These are phyloP conservation scores for Claviceps digitariae DNA, from an alignment of 2,329 filamentous ascomycete species.

Conservation along the genomic window DNA sequence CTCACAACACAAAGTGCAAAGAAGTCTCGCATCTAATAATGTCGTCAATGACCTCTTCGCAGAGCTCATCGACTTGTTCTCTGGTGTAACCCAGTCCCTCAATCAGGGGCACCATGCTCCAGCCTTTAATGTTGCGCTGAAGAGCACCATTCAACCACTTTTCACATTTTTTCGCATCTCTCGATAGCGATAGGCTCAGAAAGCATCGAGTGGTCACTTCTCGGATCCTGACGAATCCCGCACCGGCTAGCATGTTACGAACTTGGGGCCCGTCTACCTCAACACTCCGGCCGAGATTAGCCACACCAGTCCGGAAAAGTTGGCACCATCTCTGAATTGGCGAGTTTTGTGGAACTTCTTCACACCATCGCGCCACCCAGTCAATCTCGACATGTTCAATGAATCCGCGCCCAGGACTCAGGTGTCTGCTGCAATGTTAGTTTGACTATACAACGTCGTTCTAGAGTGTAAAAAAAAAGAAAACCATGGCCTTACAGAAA, in stretches of 20 bases:
- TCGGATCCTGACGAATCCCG: slow-evolving; percentile 70
- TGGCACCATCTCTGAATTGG: slow-evolving; percentile 56
- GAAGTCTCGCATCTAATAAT: slow-evolving; percentile 23
- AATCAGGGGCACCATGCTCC: slow-evolving; percentile 62
- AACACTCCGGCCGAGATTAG: slow-evolving; percentile 49
- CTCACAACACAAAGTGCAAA: neutral
- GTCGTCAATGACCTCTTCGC: slow-evolving; percentile 50
- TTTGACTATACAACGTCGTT: too few relatives aligned
- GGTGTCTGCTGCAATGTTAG: slow-evolving; percentile 40
- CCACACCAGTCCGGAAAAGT: slow-evolving; percentile 54
- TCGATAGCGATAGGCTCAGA: slow-evolving; percentile 58
- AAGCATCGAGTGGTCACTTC: slow-evolving; percentile 57
- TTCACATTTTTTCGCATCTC: slow-evolving; percentile 56
- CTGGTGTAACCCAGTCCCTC: slow-evolving; percentile 30
- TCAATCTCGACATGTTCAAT: slow-evolving; percentile 89
- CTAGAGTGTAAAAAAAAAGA: too few relatives aligned
- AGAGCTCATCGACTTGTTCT: slow-evolving; percentile 49
- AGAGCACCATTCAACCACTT: slow-evolving; percentile 76
- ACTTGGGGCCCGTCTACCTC: slow-evolving; percentile 39
- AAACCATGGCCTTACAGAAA: slow-evolving; percentile 41
- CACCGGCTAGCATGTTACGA: slow-evolving; percentile 45
- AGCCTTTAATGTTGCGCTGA: slow-evolving; percentile 56
- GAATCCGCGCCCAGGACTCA: slow-evolving; percentile 60
- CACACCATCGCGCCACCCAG: slow-evolving; percentile 59
- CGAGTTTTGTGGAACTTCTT: slow-evolving; percentile 44